Evolutionary conservation across 2,329 filamentous ascomycete species (phyloP), one percentile per base, ranked within the genome.

Genomic region (Diaporthe ilicicola): DNA sequence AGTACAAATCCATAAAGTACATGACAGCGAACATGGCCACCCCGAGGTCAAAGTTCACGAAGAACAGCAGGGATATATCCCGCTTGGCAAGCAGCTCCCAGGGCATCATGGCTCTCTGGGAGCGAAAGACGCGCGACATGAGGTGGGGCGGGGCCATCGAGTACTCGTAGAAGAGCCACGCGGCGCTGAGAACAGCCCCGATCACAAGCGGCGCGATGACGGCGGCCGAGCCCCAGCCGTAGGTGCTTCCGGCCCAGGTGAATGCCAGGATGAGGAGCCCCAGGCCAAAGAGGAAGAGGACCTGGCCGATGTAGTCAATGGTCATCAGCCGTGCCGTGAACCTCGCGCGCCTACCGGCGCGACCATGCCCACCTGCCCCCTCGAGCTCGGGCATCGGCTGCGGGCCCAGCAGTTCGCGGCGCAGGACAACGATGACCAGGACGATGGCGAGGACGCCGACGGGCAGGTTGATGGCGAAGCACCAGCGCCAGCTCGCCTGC

Each of bases 1-100:
- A 93, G 78, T 92, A 93, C 22, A 92, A 85, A 19, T 88, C 89
- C 74, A 91, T 88, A 74, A 92, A 93, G 78, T 93, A 93, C 74
- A 92, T 78, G 71, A 85, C 82, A 29, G 83, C 80, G 73, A 83
- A 87, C 83, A 85, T 86, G 66, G 82, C 84, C 74, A 89, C 86
- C 4, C 91, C 91, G 0, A 87, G 86, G 4, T 86, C 83, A 75
- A 91, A 88, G 73, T 90, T 90, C 73, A 91, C 84, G 70, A 87
- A 86, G 72, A 89, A 87, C n/a, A 93, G 78, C n/a, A 92, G 81
- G 0, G 84, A 82, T 1, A 89, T 87, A 73, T 93, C 90, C 42
- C 86, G 84, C 68, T 87, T 84, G 3, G 81, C 79, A 55, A 93
- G 83, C 24, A 93, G 79, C 9, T 83, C 79, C 78, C 89, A 91